phyloP scores from a whole-genome alignment of 176 grass and related monocot species.

The Themeda triandra region DNA sequence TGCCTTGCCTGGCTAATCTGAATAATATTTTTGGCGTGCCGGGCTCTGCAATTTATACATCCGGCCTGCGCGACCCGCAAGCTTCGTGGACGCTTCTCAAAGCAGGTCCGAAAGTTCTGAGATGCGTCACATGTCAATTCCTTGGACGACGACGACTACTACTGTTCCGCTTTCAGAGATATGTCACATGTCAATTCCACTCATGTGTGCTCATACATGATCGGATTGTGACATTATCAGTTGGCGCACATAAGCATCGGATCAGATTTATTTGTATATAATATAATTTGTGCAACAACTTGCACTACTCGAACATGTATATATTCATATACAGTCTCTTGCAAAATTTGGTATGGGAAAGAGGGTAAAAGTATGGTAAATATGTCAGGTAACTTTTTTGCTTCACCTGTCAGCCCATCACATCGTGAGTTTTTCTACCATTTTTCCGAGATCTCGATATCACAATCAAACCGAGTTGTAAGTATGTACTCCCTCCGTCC shows the following conservation, averaged over 20 bases:
- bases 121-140: conserved; percentile 43
- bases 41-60: conserved; percentile 32
- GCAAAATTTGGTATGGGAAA: neutral
- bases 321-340: neutral
- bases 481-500: no score
- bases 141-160: neutral
- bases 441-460: no score
- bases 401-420: no score
- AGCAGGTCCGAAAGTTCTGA: conserved; percentile 42
- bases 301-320: neutral
- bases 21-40: conserved; percentile 3
- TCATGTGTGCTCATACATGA: neutral
- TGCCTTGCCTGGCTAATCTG: neutral
- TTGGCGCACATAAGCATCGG: neutral
- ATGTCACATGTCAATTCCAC: conserved; percentile 40
- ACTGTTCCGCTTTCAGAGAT: neutral
- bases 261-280: neutral
- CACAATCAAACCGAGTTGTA: no score
- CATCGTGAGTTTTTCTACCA: no score
- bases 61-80: neutral
- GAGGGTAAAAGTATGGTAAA: no score
- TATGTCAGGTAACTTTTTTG: no score
- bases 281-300: neutral
- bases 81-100: conserved; percentile 40
- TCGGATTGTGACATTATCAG: neutral